Conservation (phyloP, 2,329 filamentous ascomycete genomes). For the Ramularia endophylla region DNA sequence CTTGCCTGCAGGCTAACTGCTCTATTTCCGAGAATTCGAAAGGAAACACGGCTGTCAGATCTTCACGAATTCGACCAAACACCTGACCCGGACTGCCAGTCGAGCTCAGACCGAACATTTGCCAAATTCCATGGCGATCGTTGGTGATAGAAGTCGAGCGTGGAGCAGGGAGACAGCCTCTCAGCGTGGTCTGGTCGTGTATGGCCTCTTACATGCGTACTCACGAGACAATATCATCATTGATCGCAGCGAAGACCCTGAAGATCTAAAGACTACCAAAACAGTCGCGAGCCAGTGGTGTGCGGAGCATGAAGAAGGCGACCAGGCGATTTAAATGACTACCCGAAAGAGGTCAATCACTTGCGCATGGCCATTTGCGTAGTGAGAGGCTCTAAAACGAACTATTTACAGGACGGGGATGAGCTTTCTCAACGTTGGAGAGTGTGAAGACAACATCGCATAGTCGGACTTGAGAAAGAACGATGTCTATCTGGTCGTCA, state of each 20-base stretch:
- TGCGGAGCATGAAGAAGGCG: slow-evolving; percentile 1
- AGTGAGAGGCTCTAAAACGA: slow-evolving; percentile 1
- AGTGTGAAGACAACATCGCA: not conserved
- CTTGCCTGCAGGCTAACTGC: too few species aligned
- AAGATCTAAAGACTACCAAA: not conserved
- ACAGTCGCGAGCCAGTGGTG: slow-evolving; percentile 2
- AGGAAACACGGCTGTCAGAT: too few species aligned
- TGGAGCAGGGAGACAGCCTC: too few species aligned
- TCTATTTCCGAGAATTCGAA: too few species aligned
- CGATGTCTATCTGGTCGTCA: slow-evolving; percentile 2
- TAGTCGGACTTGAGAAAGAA: slow-evolving; percentile 3
- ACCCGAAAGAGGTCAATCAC: slow-evolving; percentile 2
- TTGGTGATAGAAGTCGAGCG: too few species aligned
- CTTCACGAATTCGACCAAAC: too few species aligned
- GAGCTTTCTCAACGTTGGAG: not conserved
- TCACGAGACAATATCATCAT: not conserved
- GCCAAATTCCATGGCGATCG: too few species aligned
- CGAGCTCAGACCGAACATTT: too few species aligned
- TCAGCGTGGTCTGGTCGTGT: slow-evolving; percentile 2
- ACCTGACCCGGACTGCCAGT: too few species aligned
- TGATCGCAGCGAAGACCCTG: not conserved
- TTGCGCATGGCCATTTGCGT: slow-evolving; percentile 1
- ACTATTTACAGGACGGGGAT: slow-evolving; percentile 2
- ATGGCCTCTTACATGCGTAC: not conserved
- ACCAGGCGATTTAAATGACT: not conserved